phyloP scores from a whole-genome alignment of 2,329 filamentous ascomycete genomes.

The Exophiala aquamarina region DNA sequence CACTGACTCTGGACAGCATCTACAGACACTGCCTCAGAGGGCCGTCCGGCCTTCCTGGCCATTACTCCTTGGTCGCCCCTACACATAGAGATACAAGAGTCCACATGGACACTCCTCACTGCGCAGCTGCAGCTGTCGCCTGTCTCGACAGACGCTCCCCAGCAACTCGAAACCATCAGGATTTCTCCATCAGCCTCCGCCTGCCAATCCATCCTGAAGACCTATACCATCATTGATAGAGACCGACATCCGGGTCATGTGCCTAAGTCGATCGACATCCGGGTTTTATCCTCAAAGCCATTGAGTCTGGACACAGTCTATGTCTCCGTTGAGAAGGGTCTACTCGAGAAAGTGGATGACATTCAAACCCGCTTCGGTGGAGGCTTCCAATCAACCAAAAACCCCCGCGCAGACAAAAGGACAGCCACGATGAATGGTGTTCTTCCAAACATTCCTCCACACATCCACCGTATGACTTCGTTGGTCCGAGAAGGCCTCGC shows the following conservation, averaged over 20 bases:
- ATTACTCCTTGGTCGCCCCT: slow-evolving; percentile 47
- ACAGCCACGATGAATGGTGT: slow-evolving; percentile 13
- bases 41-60: slow-evolving; percentile 39
- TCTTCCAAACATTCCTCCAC: slow-evolving; percentile 21
- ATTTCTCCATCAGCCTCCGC: slow-evolving; percentile 69
- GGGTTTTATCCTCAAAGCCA: slow-evolving; percentile 77
- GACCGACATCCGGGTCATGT: slow-evolving; percentile 72
- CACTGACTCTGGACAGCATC: slow-evolving; percentile 4
- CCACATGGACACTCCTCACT: slow-evolving; percentile 82
- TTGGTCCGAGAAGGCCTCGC: slow-evolving; percentile 74
- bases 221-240: slow-evolving; percentile 70
- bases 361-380: slow-evolving; percentile 80
- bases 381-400: slow-evolving; percentile 38
- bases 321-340: slow-evolving; percentile 78
- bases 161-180: slow-evolving; percentile 77
- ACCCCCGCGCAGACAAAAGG: slow-evolving; percentile 19
- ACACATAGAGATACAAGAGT: slow-evolving; percentile 52
- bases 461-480: slow-evolving; percentile 28
- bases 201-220: slow-evolving; percentile 75
- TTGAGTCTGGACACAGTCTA: slow-evolving; percentile 81
- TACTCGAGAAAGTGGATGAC: slow-evolving; percentile 76
- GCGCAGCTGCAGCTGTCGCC: slow-evolving; percentile 52
- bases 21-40: slow-evolving; percentile 3
- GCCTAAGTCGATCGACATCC: slow-evolving; percentile 78
- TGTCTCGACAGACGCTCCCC: slow-evolving; percentile 50